Percentiles rank a stretch among this genome's conserved stretches.
These are phyloP conservation scores for Yamadazyma takamatsuzukensis DNA, from an alignment of 805 yeast genomes.

Conservation along the genomic window DNA sequence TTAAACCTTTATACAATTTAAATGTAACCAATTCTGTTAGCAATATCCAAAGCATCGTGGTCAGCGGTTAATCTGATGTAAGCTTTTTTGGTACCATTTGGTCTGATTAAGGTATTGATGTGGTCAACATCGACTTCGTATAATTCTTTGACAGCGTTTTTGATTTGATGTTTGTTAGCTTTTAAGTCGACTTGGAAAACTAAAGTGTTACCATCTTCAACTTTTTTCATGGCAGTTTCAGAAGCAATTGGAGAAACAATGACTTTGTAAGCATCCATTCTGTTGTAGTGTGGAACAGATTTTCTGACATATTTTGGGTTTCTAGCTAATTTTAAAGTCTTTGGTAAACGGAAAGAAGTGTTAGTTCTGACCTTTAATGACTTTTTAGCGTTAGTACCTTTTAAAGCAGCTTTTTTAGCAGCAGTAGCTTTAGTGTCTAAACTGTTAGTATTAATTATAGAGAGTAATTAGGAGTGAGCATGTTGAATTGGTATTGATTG, in stretches of 20 bases:
- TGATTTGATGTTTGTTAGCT: constrained; percentile 98
- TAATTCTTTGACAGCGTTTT: constrained; percentile 96
- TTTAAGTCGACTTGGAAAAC: constrained; percentile 97
- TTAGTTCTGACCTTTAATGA: constrained; percentile 89
- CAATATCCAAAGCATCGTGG: constrained; percentile 98
- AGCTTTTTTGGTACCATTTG: constrained; percentile 99
- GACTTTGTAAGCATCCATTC: constrained; percentile 94
- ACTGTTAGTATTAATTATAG: constrained; percentile 10
- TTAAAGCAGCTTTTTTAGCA: constrained; percentile 98
- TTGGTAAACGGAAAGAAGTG: constrained; percentile 95
- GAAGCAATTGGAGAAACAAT: constrained; percentile 93
- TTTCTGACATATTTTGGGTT: constrained; percentile 92
- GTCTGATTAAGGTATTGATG: constrained; percentile 96
- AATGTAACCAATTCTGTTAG: constrained; percentile 99
- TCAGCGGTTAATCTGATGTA: constrained; percentile 98
- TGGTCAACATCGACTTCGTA: constrained; percentile 92
- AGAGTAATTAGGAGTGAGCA: too few species aligned
- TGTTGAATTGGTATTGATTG: too few species aligned
- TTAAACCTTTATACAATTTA: constrained; percentile 27
- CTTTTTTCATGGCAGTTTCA: constrained; percentile 99
- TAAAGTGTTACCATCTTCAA: constrained; percentile 98
- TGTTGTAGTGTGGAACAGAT: constrained; percentile 95
- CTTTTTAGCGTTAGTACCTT: constrained; percentile 93
- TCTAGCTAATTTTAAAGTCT: constrained; percentile 92
- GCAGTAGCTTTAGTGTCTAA: constrained; percentile 74